Percentiles rank a stretch among this genome's conserved stretches.
Conservation (phyloP, 2,329 filamentous ascomycete species). For the Colletotrichum sp. region DNA sequence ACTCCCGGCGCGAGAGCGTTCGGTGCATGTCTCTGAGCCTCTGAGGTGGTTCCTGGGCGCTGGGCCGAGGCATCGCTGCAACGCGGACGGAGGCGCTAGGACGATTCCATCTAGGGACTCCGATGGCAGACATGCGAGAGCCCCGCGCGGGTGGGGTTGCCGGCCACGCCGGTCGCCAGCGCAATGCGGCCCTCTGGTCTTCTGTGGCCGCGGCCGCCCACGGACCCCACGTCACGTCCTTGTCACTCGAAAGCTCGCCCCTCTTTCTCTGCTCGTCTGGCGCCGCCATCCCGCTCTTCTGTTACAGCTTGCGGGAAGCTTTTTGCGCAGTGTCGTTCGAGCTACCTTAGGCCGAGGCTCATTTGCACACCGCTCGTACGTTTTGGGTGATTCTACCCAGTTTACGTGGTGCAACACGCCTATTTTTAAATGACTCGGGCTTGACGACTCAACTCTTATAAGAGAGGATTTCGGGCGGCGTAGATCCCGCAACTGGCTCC, state of each 20-base stretch:
- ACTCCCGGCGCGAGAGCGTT: background rate
- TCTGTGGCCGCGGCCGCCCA: background rate
- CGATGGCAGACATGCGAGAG: background rate
- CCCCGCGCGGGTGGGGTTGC: constrained; percentile 16
- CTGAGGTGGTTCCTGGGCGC: background rate
- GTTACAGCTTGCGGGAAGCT: background rate
- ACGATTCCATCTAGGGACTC: constrained; percentile 13
- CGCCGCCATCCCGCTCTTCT: background rate
- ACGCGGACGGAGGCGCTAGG: constrained; percentile 4
- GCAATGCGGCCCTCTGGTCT: background rate
- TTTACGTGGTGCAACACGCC: background rate
- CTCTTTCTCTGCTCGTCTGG: background rate
- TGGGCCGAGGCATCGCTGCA: constrained; percentile 12
- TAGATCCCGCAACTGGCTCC: background rate
- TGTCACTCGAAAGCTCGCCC: background rate
- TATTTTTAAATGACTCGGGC: background rate
- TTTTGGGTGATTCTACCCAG: background rate
- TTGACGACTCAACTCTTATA: background rate
- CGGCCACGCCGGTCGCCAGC: background rate
- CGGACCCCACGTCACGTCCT: background rate
- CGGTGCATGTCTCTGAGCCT: background rate
- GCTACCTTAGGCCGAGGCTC: constrained; percentile 1
- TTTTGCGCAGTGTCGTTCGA: background rate
- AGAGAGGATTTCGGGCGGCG: background rate
- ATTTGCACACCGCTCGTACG: constrained; percentile 8